phyloP scores from a whole-genome alignment of 1,284 basidiomycete genomes.

The Hortiboletus rubellus region DNA sequence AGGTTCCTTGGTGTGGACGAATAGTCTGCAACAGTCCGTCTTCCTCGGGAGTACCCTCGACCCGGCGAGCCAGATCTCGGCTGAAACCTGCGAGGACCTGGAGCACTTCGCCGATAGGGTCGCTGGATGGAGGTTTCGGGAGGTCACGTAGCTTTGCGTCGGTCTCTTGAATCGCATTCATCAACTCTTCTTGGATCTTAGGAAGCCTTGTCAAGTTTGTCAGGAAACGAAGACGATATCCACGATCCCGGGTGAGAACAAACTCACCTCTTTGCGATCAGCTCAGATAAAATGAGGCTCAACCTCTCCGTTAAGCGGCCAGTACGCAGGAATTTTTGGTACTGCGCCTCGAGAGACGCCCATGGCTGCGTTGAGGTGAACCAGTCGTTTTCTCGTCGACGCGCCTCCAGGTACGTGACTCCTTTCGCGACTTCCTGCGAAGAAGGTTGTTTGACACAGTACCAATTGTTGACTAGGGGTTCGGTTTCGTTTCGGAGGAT shows the following conservation, averaged over 20 bases:
- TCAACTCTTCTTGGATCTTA: conserved; percentile 52
- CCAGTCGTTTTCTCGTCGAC: conserved; percentile 63
- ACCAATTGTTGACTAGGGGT: conserved; percentile 58
- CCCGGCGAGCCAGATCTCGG: conserved; percentile 43
- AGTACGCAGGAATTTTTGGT: conserved; percentile 52
- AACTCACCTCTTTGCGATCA: conserved; percentile 56
- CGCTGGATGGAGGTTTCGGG: conserved; percentile 52
- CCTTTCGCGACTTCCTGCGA: conserved; percentile 53
- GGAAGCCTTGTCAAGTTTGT: conserved; percentile 52
- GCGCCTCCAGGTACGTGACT: conserved; percentile 60
- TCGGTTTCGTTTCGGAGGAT: conserved; percentile 60
- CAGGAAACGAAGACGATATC: neutral
- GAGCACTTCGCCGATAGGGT: conserved; percentile 58
- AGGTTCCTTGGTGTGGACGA: conserved; percentile 48
- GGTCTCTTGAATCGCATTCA: conserved; percentile 44
- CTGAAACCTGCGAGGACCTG: conserved; percentile 48
- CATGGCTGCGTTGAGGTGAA: conserved; percentile 60
- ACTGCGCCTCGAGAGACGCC: conserved; percentile 48
- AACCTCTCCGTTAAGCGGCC: conserved; percentile 53
- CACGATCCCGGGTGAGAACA: too few relatives aligned
- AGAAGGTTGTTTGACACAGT: conserved; percentile 70
- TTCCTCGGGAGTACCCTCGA: conserved; percentile 52
- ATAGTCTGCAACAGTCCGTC: conserved; percentile 57
- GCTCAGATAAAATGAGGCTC: conserved; percentile 53
- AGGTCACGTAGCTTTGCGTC: conserved; percentile 42